Percentiles rank a stretch among this genome's conserved stretches.
Conservation (phyloP, 257 asterid species). For the Salvia splendens region DNA sequence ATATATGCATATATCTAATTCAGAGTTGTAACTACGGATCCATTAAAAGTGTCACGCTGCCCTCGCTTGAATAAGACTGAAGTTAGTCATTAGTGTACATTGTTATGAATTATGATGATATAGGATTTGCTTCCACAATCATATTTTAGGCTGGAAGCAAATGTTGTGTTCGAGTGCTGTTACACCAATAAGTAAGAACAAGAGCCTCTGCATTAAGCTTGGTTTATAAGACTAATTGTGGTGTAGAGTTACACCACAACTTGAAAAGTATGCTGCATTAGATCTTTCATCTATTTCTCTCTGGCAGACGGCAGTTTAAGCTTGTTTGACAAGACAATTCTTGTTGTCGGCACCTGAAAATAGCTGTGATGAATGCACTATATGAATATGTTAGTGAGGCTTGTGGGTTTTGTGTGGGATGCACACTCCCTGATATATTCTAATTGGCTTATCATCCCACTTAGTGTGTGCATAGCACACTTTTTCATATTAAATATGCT, state of each 20-base stretch:
- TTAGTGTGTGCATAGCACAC: constrained; percentile 47
- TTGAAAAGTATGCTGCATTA: background rate
- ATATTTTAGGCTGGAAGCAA: background rate
- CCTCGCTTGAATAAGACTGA: too few species aligned
- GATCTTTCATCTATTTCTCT: background rate
- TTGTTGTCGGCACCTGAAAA: background rate
- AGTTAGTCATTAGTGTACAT: too few species aligned
- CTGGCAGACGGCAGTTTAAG: background rate
- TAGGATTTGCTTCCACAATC: too few species aligned
- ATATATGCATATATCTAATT: too few species aligned
- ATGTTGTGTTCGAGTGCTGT: background rate
- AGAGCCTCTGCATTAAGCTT: background rate
- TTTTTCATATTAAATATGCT: constrained; percentile 38
- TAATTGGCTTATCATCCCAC: constrained; percentile 28
- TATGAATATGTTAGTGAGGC: constrained; percentile 27
- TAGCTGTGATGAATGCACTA: constrained; percentile 25
- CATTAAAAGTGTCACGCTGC: too few species aligned
- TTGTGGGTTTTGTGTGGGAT: constrained; percentile 48
- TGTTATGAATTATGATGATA: too few species aligned
- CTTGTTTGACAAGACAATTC: background rate
- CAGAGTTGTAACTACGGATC: too few species aligned
- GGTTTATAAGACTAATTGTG: too few species aligned
- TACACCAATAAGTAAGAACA: background rate
- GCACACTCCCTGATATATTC: constrained; percentile 49
- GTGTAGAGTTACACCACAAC: background rate